Conservation (phyloP, 169 alveolate species). For the Plasmodium cynomolgi region DNA sequence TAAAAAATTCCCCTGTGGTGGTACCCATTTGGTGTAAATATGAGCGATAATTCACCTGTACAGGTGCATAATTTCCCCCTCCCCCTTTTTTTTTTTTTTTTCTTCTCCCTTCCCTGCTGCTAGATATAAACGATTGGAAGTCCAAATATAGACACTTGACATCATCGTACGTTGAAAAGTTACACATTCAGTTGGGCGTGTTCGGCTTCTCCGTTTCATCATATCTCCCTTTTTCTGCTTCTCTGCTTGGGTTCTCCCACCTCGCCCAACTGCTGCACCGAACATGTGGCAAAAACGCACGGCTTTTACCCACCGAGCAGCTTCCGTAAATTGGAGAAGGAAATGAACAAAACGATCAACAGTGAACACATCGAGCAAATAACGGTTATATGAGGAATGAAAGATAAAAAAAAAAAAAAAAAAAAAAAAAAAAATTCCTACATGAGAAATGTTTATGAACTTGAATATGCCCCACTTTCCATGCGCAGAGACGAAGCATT, state of each 20-base stretch:
- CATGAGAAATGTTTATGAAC: not conserved
- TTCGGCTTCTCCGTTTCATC: not conserved
- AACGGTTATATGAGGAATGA: conserved; percentile 21
- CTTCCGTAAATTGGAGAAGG: conserved; percentile 53
- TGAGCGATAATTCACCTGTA: not conserved
- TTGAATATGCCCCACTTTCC: not conserved
- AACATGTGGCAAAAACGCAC: not conserved
- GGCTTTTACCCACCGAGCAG: not conserved
- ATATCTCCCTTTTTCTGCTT: not conserved
- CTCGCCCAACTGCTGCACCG: not conserved
- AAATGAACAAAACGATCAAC: conserved; percentile 38
- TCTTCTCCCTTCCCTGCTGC: not conserved
- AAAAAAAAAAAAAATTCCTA: not conserved
- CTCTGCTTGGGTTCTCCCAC: not conserved
- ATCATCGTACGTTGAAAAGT: conserved; percentile 24
- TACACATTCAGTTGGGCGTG: not conserved
- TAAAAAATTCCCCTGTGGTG: not conserved
- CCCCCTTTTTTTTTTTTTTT: not conserved
- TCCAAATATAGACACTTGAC: conserved; percentile 32
- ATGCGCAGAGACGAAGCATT: conserved; percentile 50
- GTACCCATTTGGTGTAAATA: not conserved
- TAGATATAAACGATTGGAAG: conserved; percentile 66
- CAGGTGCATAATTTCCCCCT: not conserved
- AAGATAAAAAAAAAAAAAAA: not conserved
- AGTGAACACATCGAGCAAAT: conserved; percentile 28